Base-by-base conservation (phyloP, 257 asterid species). In the Capsicum pubescens region DNA sequence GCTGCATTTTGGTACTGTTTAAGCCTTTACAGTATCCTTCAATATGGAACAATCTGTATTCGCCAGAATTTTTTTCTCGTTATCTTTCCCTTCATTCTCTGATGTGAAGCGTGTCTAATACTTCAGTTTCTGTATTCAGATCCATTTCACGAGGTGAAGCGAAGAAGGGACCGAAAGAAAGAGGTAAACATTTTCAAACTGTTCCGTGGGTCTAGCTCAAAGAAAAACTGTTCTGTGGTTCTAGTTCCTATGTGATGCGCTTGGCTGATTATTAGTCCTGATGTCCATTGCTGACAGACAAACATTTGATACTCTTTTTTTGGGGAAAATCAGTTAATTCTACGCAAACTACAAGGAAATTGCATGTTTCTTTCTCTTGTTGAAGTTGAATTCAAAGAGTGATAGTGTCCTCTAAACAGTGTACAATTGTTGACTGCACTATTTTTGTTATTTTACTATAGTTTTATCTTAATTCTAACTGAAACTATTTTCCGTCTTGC, bases 121-220 rank as follows among this genome's bases (percentile, higher is more conserved):
- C 50, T 52, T 77, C 48, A 77, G 46, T 74, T 77, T 77, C 26
- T 77, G 44, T 52, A 39, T 84, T 84, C 94, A 96, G 99, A 93
- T 88, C 98, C 98, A 84, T 96, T 94, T 88, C 99, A 92, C 79
- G 98, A 94, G 92, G 99, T 96, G 92, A 94, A 87, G 95, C 92
- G 98, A 82, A 95, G 87, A 88, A 91, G 89, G 83, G 98, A 94
- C 91, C 88, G 93, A 88, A 96, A 86, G 87, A 94, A 92, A 88
- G 98, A 94, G 98, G 98, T 93, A 85, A 54, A 52, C 54, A 32
- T 52, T 77, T 54, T 77, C 59, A 26, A 55, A 77, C 50, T 77
- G 64, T 66, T 63, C 69, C 10, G 69, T 21, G 69, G 15, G 21
- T 63, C 68, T 60, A 19, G 68, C 19, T 60, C 68, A 55, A 55